Base-by-base conservation (phyloP, 768 basidiomycete genomes). In the Boletus rex-veris region DNA sequence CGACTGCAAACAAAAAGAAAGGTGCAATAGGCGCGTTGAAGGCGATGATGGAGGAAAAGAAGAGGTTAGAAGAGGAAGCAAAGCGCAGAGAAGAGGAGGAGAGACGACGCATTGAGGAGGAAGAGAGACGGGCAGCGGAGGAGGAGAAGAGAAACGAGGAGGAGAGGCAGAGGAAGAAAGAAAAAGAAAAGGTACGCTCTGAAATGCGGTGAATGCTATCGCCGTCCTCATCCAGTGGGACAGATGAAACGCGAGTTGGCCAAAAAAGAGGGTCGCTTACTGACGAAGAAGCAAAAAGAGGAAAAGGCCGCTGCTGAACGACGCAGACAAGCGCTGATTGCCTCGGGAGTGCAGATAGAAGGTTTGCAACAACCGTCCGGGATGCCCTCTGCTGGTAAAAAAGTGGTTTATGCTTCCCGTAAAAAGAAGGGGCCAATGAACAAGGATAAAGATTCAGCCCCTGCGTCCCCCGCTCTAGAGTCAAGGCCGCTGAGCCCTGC, bases 261-360 rank as follows among this genome's bases (percentile, higher is more conserved):
- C 14, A 92, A 90, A 80, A 96, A 94, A 69, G 95, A 98, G 73
- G 97, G 97, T 21, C 83, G 89, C 43, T 75, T 96, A 24, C 79
- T 98, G 46, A 98, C 96, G n/a, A 94, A 96, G 71, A 97, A 95
- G 73, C 95, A 98, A 70, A 96, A 93, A 71, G 89, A 92, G 65
- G 95, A 98, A 69, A 86, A 81, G 61, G 90, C 89, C 19, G 88
- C 85, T 59, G 94, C 92, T 3, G 95, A 98, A 69, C 83, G 92
- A 30, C 86, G 94, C 52, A 90, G 85, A 67, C 84, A 96, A 67
- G 95, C 96, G 3, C 80, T 98, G 48, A 77, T 98, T 46, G 88
- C 90, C 18, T 88, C 90, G 35, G 94, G 93, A 46, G 88, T 89
- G 45, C 85, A 86, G 61, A 88, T 99, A 55, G 94, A 95, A 63